Conservation (phyloP, 1,139 yeast species). For the Geotrichum aggregatum region DNA sequence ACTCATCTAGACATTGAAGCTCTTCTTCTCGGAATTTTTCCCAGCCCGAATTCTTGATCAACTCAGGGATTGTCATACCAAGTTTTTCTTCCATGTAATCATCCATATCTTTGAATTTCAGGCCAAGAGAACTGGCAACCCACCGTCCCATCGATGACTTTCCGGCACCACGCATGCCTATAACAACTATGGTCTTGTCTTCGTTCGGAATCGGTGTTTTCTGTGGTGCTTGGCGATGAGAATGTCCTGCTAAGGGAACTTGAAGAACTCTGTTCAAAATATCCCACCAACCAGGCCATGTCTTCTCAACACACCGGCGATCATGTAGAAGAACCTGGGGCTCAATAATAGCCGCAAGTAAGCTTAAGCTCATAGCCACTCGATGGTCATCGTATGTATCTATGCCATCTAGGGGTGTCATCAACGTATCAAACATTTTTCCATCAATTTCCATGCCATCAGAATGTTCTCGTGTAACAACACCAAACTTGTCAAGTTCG, state of each 20-base stretch:
- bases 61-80: conserved; percentile 58
- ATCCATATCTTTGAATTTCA: conserved; percentile 75
- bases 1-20: conserved; percentile 52
- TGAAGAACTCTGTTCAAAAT: conserved; percentile 66
- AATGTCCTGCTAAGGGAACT: conserved; percentile 59
- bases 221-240: conserved; percentile 7
- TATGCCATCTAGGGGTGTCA: conserved; percentile 52
- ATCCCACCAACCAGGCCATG: conserved; percentile 99
- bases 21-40: conserved; percentile 74
- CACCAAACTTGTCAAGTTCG: conserved; percentile 87
- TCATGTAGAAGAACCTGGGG: conserved; percentile 71
- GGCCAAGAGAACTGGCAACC: conserved; percentile 69
- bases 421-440: conserved; percentile 39
- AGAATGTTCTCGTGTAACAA: conserved; percentile 71
- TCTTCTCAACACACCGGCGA: conserved; percentile 89
- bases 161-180: conserved; percentile 99
- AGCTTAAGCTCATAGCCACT: conserved; percentile 95
- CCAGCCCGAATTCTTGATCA: conserved; percentile 75
- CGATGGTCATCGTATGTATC: conserved; percentile 91
- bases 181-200: conserved; percentile 63
- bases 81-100: conserved; percentile 56
- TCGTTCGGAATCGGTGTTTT: conserved; percentile 35
- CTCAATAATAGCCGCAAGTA: conserved; percentile 54
- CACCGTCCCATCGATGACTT: conserved; percentile 81
- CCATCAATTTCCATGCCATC: conserved; percentile 92